Base-by-base conservation (phyloP, 768 basidiomycete species). In the Hericium coralloides region DNA sequence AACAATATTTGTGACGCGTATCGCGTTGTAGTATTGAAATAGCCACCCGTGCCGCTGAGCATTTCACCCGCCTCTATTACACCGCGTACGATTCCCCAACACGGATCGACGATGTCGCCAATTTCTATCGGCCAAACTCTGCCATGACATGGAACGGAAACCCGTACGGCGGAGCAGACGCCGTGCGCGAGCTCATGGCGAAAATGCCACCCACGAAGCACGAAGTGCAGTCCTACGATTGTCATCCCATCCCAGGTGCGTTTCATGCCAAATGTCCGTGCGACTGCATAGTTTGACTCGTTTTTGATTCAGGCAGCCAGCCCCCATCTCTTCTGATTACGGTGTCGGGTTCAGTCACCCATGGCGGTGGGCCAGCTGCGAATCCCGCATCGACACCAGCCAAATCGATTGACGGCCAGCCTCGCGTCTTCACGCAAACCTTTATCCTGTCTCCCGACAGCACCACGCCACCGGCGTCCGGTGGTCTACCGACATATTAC, bases 61-160 rank as follows among this genome's bases (percentile, higher is more conserved):
- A 84, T 62, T 93, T 93, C 68, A 85, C 85, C 49, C 84, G 85
- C 58, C 77, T 92, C 36, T 93, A 89, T 68, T 93, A 93, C 68
- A 73, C 80, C 41, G 80, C 89, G 0, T 92, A 92, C 70, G 90
- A 93, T 72, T 88, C 89, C 3, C 70, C 80, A 55, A 82, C 84
- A n/a, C 84, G 90, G 43, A 77, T 82, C 22, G 79, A 83, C 53
- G 87, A 90, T 65, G 71, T 93, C 10, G 87, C 88, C 52, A 84
- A 87, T 65, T 89, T 92, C 69, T 93, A 93, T 65, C 85, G 92
- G 12, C 70, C 83, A 15, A 74, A 76, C 3, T 92, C 91, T 4
- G 85, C 87, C 2, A 67, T 92, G 63, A 83, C 85, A 49, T 93
- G 91, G 91, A 93, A 93, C 62, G 91, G 91, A 14, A 88, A 81